phyloP scores from a whole-genome alignment of 129 eudicot species.

The Flaveria trinervia region DNA sequence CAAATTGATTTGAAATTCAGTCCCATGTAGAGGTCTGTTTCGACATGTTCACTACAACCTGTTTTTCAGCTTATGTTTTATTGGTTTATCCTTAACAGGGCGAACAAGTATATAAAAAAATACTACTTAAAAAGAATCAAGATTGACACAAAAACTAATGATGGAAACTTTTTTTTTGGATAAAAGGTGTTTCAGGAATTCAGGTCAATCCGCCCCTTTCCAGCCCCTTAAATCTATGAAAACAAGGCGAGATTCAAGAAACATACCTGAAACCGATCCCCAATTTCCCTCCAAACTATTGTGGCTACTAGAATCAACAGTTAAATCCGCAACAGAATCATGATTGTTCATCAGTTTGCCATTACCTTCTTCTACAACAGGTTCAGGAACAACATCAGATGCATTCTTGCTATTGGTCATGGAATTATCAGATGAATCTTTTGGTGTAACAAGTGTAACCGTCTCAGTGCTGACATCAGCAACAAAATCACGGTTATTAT shows the following conservation, averaged over 20 bases:
- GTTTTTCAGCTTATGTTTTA: not conserved
- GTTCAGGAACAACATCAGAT: slow-evolving; percentile 30
- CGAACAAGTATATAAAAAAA: not conserved
- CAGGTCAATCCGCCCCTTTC: not conserved
- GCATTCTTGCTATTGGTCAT: not conserved
- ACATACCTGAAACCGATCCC: slow-evolving; percentile 80
- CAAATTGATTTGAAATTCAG: not conserved
- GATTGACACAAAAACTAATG: not conserved
- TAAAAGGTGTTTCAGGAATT: not conserved
- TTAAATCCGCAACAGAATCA: slow-evolving; percentile 29
- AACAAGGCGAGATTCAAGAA: not conserved
- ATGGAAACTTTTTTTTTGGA: not conserved
- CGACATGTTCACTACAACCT: too few relatives aligned
- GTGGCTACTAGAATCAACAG: slow-evolving; percentile 50
- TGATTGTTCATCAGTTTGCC: slow-evolving; percentile 34
- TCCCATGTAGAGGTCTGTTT: not conserved
- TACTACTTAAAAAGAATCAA: not conserved
- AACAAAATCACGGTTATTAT: slow-evolving; percentile 5
- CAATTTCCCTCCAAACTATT: slow-evolving; percentile 68
- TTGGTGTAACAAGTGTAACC: not conserved
- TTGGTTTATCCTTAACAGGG: not conserved
- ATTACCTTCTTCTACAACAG: slow-evolving; percentile 40
- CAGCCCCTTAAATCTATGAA: not conserved
- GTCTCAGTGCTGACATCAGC: slow-evolving; percentile 20
- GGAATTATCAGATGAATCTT: slow-evolving; percentile 21